Evolutionary conservation across 257 asterid species (phyloP).

Genomic region (Verbascum thapsus): DNA sequence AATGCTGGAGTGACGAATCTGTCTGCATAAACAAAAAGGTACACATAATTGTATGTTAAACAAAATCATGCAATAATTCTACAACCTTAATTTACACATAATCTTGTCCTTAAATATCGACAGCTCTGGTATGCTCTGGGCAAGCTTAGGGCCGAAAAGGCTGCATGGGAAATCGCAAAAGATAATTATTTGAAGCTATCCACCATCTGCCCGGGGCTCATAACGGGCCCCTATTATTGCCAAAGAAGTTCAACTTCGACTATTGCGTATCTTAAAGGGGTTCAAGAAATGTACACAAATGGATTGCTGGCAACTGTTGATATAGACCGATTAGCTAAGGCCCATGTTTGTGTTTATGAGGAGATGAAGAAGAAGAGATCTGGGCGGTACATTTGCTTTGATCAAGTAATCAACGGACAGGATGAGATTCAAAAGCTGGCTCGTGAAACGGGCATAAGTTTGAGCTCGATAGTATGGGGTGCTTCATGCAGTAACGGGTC

Average conservation of each 20-base stretch:
- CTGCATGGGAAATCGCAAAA: conserved; percentile 69
- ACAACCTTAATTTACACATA: not conserved
- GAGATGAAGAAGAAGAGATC: conserved; percentile 59
- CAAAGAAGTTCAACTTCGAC: conserved; percentile 64
- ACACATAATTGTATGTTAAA: not conserved
- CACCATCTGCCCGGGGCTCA: conserved; percentile 78
- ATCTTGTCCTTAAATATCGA: conserved; percentile 14
- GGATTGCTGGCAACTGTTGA: conserved; percentile 70
- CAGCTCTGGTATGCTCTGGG: conserved; percentile 99
- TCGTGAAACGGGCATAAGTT: conserved; percentile 48
- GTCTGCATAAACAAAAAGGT: conserved; percentile 75
- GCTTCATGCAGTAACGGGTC: conserved; percentile 37
- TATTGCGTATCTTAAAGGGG: conserved; percentile 84
- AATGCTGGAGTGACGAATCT: conserved; percentile 82
- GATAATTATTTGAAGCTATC: conserved; percentile 59
- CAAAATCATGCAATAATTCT: too few relatives aligned
- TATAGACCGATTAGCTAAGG: conserved; percentile 62
- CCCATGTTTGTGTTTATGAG: conserved; percentile 66
- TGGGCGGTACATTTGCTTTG: conserved; percentile 80
- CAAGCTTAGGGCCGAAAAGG: conserved; percentile 80
- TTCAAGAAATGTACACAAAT: conserved; percentile 59
- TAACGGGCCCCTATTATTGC: conserved; percentile 64
- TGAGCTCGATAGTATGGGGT: conserved; percentile 31
- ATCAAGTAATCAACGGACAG: conserved; percentile 44
- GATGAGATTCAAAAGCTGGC: conserved; percentile 59